Base-by-base conservation (phyloP, 352 stramenopile genomes). In the Pythium chondricola region DNA sequence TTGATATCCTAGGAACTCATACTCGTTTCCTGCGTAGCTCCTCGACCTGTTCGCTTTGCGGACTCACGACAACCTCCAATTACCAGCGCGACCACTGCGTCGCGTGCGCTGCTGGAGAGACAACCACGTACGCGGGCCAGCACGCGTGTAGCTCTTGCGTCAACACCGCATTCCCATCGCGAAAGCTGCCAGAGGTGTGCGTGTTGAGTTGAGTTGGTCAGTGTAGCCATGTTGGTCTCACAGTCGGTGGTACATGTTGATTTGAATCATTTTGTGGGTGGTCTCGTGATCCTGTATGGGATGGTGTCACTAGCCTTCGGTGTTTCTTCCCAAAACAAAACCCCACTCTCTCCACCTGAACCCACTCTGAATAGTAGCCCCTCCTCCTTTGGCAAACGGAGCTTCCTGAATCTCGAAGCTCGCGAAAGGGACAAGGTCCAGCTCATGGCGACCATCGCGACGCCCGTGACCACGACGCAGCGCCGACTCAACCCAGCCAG, bases 41-140 rank as follows among this genome's bases (percentile, higher is more conserved):
- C 10, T 61, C 57, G 8, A 67, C 50, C 0, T 84, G 72, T 26
- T 27, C 72, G 24, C 60, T 66, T 11, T 85, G 73, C 41, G 54
- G 63, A 11, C 44, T 77, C 14, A 61, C 55, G 8, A 53, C 46
- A 38, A 83, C 70, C n/a, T 85, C 70, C 38, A 74, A 81, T 24
- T 73, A 69, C 40, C 58, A 79, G 36, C 70, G 74, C 26, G 54
- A 80, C 21, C 67, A 79, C 52, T 86, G 74, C 43, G 52, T 81
- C 7, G n/a, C 49, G 17, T 86, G 74, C 35, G 24, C 36, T 1
- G 45, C 63, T 0, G 74, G 74, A 4, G 71, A 86, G 52, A 53
- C 18, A 40, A 83, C 69, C 7, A 42, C 57, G 4, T 52, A 58
- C 14, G 42, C 22, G 10, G 67, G 65, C 2, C 71, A 84, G 43